phyloP scores from a whole-genome alignment of 2,329 filamentous ascomycete species.

The Arthroderma uncinatum region DNA sequence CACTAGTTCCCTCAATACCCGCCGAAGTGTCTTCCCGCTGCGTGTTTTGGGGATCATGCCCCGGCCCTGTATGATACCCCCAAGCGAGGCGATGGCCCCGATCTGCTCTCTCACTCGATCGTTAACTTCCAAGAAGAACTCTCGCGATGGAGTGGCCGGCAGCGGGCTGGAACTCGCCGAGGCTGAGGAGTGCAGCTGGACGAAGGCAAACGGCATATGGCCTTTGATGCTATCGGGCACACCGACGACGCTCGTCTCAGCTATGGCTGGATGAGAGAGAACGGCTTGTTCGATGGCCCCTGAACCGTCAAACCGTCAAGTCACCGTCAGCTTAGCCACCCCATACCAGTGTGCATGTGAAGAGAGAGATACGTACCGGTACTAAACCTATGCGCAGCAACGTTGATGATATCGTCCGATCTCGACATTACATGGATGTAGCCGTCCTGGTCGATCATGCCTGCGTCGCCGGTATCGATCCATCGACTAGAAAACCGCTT shows the following conservation, averaged over 20 bases:
- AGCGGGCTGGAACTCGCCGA: slow-evolving; percentile 11
- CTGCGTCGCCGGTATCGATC: slow-evolving; percentile 86
- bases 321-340: slow-evolving; percentile 14
- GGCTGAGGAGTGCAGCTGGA: slow-evolving; percentile 45
- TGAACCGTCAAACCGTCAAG: too few relatives aligned
- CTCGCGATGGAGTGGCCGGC: slow-evolving; percentile 28
- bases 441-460: slow-evolving; percentile 66
- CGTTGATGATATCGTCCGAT: slow-evolving; percentile 83
- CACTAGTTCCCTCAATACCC: slow-evolving; percentile 70
- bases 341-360: not conserved
- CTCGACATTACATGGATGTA: slow-evolving; percentile 54
- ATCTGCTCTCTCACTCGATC: slow-evolving; percentile 64
- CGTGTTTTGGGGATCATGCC: slow-evolving; percentile 86
- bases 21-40: slow-evolving; percentile 78
- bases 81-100: slow-evolving; percentile 73
- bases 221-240: slow-evolving; percentile 81
- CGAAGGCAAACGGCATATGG: slow-evolving; percentile 82
- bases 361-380: slow-evolving; percentile 52
- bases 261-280: slow-evolving; percentile 64
- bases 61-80: slow-evolving; percentile 72
- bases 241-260: slow-evolving; percentile 75
- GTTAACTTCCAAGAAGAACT: slow-evolving; percentile 37
- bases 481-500: slow-evolving; percentile 70
- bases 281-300: slow-evolving; percentile 86
- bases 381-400: slow-evolving; percentile 83